Evolutionary conservation across 345 rosid genomes (phyloP).

Genomic region (Gossypium thurberi): DNA sequence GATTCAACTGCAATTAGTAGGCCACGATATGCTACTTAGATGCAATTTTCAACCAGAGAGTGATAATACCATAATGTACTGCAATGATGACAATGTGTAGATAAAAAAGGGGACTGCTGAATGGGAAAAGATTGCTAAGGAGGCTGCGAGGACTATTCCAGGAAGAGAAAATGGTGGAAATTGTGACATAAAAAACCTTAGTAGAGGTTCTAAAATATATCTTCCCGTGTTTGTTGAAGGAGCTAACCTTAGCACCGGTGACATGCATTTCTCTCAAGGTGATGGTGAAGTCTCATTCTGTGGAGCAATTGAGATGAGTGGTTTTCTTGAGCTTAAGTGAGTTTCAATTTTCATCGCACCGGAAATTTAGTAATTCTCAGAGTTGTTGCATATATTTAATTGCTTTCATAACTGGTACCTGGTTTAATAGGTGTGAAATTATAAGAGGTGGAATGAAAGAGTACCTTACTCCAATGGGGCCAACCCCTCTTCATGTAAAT

Average conservation of each 20-base stretch:
- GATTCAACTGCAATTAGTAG: neutral
- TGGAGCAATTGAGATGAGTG: constrained; percentile 90
- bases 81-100: constrained; percentile 26
- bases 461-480: constrained; percentile 97
- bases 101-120: constrained; percentile 56
- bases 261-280: constrained; percentile 97
- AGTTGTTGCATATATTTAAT: neutral
- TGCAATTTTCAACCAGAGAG: neutral
- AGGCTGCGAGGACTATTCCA: constrained; percentile 84
- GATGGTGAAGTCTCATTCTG: constrained; percentile 95
- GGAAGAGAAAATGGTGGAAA: constrained; percentile 98
- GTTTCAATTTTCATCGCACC: neutral
- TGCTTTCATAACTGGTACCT: neutral
- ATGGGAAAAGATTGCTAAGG: constrained; percentile 69
- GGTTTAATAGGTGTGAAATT: constrained; percentile 54
- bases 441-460: constrained; percentile 80
- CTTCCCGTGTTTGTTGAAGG: constrained; percentile 89
- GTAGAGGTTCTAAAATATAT: constrained; percentile 78
- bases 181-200: constrained; percentile 85
- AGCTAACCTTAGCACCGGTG: constrained; percentile 87
- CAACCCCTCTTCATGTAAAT: constrained; percentile 78
- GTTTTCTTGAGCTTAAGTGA: constrained; percentile 83
- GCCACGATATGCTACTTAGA: neutral
- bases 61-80: constrained; percentile 7
- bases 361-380: neutral